A percentile compares a stretch with the other conserved stretches of the same genome.
phyloP scores from a whole-genome alignment of 352 stramenopile genomes.

The Phytophthora vignae region DNA sequence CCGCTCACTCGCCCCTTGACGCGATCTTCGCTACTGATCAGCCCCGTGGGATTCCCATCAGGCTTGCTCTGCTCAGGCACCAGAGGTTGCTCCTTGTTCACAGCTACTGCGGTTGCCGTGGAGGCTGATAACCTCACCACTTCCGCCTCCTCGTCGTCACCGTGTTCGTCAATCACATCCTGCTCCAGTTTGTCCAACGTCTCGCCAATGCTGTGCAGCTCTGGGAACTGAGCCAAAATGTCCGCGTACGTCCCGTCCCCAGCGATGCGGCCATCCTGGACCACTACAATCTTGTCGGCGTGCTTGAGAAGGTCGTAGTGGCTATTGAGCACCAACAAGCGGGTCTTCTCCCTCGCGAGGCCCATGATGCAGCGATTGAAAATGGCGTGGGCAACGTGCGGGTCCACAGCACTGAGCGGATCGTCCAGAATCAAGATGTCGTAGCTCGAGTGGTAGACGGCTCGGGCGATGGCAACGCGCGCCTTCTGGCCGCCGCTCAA shows the following conservation, averaged over 20 bases:
- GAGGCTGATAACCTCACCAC: not conserved
- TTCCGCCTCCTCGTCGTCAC: constrained; percentile 1
- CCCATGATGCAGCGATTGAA: constrained; percentile 42
- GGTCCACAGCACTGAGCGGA: constrained; percentile 48
- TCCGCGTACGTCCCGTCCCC: constrained; percentile 33
- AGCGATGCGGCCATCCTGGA: constrained; percentile 37
- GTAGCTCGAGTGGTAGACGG: constrained; percentile 82
- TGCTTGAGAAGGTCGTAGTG: constrained; percentile 43
- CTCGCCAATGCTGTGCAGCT: constrained; percentile 32
- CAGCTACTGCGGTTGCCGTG: not conserved
- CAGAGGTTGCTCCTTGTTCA: not conserved
- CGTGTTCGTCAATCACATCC: constrained; percentile 36
- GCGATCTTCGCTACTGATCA: constrained; percentile 40
- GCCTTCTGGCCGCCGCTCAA: constrained; percentile 94
- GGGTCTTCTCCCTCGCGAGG: constrained; percentile 42
- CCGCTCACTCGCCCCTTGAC: constrained; percentile 38
- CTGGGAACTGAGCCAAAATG: constrained; percentile 31
- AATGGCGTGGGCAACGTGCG: constrained; percentile 45
- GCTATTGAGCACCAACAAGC: constrained; percentile 85
- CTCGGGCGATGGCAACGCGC: constrained; percentile 86
- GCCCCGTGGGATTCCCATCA: not conserved
- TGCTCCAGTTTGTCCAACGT: constrained; percentile 29
- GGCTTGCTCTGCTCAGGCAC: constrained; percentile 10
- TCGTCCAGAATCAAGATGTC: constrained; percentile 64
- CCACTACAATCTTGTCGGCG: constrained; percentile 45